Conservation (phyloP, 352 stramenopile species). For the Stephanocyclus meneghinianus region DNA sequence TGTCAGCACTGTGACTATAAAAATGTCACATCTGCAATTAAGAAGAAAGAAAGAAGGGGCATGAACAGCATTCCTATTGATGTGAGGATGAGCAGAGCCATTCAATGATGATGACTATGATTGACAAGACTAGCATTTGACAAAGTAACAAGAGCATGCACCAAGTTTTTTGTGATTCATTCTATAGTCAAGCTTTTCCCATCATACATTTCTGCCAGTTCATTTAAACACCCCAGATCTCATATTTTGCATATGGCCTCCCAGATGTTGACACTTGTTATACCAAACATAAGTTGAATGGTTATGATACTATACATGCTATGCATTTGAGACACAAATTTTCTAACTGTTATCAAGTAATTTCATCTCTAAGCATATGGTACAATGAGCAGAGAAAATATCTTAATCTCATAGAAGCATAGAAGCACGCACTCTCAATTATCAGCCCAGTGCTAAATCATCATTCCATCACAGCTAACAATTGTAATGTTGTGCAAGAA, state of each 20-base stretch:
- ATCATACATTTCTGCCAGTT: constrained; percentile 49
- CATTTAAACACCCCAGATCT: constrained; percentile 55
- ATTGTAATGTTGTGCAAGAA: constrained; percentile 53
- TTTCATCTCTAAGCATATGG: constrained; percentile 20
- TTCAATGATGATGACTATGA: background rate
- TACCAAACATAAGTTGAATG: constrained; percentile 70
- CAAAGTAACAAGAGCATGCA: constrained; percentile 10
- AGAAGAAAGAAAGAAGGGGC: constrained; percentile 69
- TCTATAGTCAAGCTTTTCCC: constrained; percentile 18
- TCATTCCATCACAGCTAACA: constrained; percentile 59
- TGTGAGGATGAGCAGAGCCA: background rate
- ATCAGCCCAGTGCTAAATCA: constrained; percentile 59
- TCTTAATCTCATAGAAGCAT: background rate
- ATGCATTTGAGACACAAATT: constrained; percentile 64
- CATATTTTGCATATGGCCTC: constrained; percentile 46
- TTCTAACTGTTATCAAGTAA: constrained; percentile 28
- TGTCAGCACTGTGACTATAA: constrained; percentile 79
- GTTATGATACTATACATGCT: constrained; percentile 65
- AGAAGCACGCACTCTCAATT: constrained; percentile 40
- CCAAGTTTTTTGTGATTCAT: constrained; percentile 46
- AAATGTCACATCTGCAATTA: constrained; percentile 76
- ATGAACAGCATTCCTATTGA: constrained; percentile 40
- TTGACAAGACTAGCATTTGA: background rate
- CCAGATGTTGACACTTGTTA: constrained; percentile 29
- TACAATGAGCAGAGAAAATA: constrained; percentile 3